Evolutionary conservation across 192 early-diverging fungal genomes (phyloP), one percentile per base, ranked within the genome.

Genomic region (Coemansia sp.): DNA sequence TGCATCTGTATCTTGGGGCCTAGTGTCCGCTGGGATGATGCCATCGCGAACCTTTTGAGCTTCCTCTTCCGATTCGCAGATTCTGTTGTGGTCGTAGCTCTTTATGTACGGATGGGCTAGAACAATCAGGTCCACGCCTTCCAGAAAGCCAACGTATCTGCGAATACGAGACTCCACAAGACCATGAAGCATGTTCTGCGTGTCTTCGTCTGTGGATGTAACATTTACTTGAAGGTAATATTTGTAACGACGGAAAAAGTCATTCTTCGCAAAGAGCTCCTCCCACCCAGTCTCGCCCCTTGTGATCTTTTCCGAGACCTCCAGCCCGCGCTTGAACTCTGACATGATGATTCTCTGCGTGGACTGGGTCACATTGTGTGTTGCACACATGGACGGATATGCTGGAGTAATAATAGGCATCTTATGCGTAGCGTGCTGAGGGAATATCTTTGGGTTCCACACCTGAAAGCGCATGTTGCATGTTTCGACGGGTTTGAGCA

Each of bases 331-430:
- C 67, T 89, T 86, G 63, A 97, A 92, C 83, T 99, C 97, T 14
- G 86, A 77, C 12, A 87, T 88, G 64, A 95, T 98, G 14, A 99
- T 89, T 5, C 66, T 69, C 22, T 89, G 87, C 0, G 97, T 98
- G 5, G 94, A 96, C 58, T 84, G 69, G 2, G 92, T 94, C 12
- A 99, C 96, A 70, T 98, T 99, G 78, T 98, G 96, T 4, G 97
- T 99, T 5, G 95, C 88, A 75, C 96, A 98, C 95, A 96, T 98
- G 22, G 93, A 94, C 37, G 97, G 97, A 67, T 99, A 99, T 4
- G 97, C 95, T 5, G 97, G 97, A 10, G 97, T 99, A 69, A 99
- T 99, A 63, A 99, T 93, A 7, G 97, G 97, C 95, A 99, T 97
- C 22, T 87, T 85, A 74, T 99, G 97, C 7, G 71, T 84, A 63